Percentiles rank a stretch among this genome's conserved stretches.
Evolutionary conservation across 2,329 filamentous ascomycete species (phyloP).

Genomic region (Penicillium hordei): DNA sequence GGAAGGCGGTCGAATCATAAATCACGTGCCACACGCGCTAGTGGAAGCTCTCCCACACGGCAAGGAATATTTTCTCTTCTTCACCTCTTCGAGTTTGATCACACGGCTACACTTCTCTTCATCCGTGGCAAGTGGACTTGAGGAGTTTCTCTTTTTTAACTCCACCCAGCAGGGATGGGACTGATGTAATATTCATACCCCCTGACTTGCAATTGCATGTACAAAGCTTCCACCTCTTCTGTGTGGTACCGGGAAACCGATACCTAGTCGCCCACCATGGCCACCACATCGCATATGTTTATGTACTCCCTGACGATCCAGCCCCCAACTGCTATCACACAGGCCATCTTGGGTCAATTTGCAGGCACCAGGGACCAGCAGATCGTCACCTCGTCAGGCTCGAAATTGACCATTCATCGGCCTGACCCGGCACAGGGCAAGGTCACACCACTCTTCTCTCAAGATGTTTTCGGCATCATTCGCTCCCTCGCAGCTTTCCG

Average conservation of each 20-base stretch:
- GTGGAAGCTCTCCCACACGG: slow-evolving; percentile 27
- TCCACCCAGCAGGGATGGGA: slow-evolving; percentile 38
- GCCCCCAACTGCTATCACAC: slow-evolving; percentile 81
- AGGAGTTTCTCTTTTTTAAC: slow-evolving; percentile 25
- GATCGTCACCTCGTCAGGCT: slow-evolving; percentile 90
- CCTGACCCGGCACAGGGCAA: slow-evolving; percentile 84
- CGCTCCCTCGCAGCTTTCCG: slow-evolving; percentile 84
- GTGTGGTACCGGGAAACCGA: slow-evolving; percentile 18
- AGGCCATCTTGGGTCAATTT: slow-evolving; percentile 93
- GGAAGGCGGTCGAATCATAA: slow-evolving; percentile 41
- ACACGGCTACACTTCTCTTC: slow-evolving; percentile 1
- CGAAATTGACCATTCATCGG: slow-evolving; percentile 81
- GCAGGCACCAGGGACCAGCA: slow-evolving; percentile 96
- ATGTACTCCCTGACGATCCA: slow-evolving; percentile 97
- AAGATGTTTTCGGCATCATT: slow-evolving; percentile 96
- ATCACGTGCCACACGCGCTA: slow-evolving; percentile 24
- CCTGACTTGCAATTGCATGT: slow-evolving; percentile 31
- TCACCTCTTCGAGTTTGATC: slow-evolving; percentile 9
- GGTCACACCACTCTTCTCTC: slow-evolving; percentile 79
- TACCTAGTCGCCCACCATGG: slow-evolving; percentile 62
- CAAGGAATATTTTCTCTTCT: slow-evolving; percentile 32
- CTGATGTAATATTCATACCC: slow-evolving; percentile 30
- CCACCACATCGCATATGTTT: slow-evolving; percentile 97
- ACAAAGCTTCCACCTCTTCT: slow-evolving; percentile 16
- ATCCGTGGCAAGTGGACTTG: slow-evolving; percentile 25